Conservation (phyloP, 2,329 filamentous ascomycete species). For the Xenosphaeropsis pyriputrescens region DNA sequence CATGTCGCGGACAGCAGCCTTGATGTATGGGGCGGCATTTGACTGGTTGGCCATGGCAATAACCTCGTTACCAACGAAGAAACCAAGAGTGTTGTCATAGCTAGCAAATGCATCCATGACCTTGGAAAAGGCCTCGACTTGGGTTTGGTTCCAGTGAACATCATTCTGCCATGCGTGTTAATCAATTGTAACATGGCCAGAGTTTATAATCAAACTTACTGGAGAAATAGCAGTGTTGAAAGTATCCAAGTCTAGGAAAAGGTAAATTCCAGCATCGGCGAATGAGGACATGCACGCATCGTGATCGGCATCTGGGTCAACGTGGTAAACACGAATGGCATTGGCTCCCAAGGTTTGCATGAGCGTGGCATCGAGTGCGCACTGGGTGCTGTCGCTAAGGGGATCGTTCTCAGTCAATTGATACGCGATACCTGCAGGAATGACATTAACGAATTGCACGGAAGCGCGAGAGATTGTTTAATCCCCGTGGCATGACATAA, state of each 20-base stretch:
- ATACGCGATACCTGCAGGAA: constrained; percentile 55
- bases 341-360: constrained; percentile 76
- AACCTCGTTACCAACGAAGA: constrained; percentile 84
- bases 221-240: constrained; percentile 55
- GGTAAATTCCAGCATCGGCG: constrained; percentile 66
- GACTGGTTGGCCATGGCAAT: constrained; percentile 47
- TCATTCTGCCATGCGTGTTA: constrained; percentile 24
- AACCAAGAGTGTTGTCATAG: constrained; percentile 69
- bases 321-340: constrained; percentile 78
- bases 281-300: constrained; percentile 70
- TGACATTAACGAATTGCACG: constrained; percentile 4
- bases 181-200: too few relatives aligned
- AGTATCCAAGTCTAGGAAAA: constrained; percentile 72
- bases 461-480: neutral
- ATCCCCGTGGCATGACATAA: neutral
- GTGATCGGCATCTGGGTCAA: constrained; percentile 59
- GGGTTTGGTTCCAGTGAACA: constrained; percentile 59
- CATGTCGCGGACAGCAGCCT: constrained; percentile 67
- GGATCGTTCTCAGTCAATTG: constrained; percentile 53
- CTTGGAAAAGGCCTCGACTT: constrained; percentile 50
- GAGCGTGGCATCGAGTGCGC: constrained; percentile 55
- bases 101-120: constrained; percentile 66
- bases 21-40: constrained; percentile 63
- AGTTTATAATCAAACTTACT: constrained; percentile 20
- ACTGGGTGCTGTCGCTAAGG: constrained; percentile 62